Base-by-base conservation (phyloP, 257 asterid species). In the Lycium barbarum region DNA sequence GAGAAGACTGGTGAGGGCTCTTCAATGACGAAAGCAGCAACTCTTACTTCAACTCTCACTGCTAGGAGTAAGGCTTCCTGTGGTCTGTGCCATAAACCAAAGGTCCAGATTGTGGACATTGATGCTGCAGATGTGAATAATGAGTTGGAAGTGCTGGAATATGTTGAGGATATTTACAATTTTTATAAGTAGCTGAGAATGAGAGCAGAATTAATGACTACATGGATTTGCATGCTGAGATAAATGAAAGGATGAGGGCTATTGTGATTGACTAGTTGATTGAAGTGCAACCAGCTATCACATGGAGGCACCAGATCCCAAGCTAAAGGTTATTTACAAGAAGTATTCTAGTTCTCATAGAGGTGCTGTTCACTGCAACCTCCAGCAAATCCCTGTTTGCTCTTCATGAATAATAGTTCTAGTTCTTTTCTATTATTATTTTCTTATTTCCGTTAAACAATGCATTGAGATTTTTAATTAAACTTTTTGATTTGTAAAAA, bases 41-140 rank as follows among this genome's bases (percentile, higher is more conserved):
- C 98, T 85, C 94, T 95, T 38, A 92, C 97, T 51, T 91, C 98
- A 83, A 91, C 94, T 78, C 97, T 96, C 82, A 90, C 97, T 83
- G 97, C 97, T 26, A 86, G 98, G 87, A 93, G 97, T 95, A 93
- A 94, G 99, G 98, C 94, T 90, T 98, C 98, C 49, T 89, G 94
- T 88, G 97, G 97, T 33, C 15, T 92, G 86, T 87, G 85, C 57
- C 55, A 65, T 43, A 92, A 87, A 84, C 92, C 87, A 0, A 91
- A 90, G 85, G 89, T 14, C 79, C 87, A 85, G 35, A 91, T 88
- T 40, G 88, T 89, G 11, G 95, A 95, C 49, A 95, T 96, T 43
- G 99, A 96, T 93, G 94, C 97, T 63, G 91, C 90, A 0, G 98
- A 96, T 85, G 90, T 89, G 70, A 84, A 90, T 20, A 96, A 95